These are phyloP conservation scores for Teratosphaeria gauchensis DNA, from an alignment of 2,329 filamentous ascomycete species.

Conservation along the genomic window DNA sequence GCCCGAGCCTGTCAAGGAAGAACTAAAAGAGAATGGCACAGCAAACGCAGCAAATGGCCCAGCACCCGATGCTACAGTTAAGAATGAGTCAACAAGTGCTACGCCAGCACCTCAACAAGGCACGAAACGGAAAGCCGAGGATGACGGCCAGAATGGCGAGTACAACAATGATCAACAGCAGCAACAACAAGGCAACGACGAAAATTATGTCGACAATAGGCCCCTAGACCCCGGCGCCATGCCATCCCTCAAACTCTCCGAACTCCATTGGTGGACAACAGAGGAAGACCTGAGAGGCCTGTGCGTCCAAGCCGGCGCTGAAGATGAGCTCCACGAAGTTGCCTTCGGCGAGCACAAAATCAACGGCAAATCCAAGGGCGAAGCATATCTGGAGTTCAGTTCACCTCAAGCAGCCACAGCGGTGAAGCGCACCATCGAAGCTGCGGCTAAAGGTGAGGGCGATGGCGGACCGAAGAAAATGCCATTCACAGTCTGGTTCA, in stretches of 20 bases:
- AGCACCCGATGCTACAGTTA: neutral
- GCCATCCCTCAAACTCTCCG: conserved; percentile 72
- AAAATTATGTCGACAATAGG: conserved; percentile 19
- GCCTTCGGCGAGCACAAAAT: conserved; percentile 98
- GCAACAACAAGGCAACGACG: neutral
- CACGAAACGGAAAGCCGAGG: conserved; percentile 52
- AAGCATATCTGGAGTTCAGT: conserved; percentile 77
- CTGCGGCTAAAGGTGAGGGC: conserved; percentile 9
- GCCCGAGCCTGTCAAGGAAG: conserved; percentile 2
- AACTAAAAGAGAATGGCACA: neutral
- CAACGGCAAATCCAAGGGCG: conserved; percentile 95
- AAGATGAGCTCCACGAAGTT: conserved; percentile 79
- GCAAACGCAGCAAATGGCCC: neutral
- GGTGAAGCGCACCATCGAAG: conserved; percentile 62
- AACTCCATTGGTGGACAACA: conserved; percentile 92
- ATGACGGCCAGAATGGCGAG: conserved; percentile 10
- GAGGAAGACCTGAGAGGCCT: conserved; percentile 91
- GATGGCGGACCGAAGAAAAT: conserved; percentile 10
- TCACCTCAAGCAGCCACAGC: conserved; percentile 78
- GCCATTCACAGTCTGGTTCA: conserved; percentile 10
- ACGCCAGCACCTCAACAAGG: conserved; percentile 30
- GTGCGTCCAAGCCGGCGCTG: conserved; percentile 58
- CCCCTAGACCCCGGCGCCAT: conserved; percentile 51
- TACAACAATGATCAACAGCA: conserved; percentile 2
- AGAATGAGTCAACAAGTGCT: conserved; percentile 1